These are phyloP conservation scores for Exophiala calicioides DNA, from an alignment of 2,329 filamentous ascomycete genomes.

Conservation along the genomic window DNA sequence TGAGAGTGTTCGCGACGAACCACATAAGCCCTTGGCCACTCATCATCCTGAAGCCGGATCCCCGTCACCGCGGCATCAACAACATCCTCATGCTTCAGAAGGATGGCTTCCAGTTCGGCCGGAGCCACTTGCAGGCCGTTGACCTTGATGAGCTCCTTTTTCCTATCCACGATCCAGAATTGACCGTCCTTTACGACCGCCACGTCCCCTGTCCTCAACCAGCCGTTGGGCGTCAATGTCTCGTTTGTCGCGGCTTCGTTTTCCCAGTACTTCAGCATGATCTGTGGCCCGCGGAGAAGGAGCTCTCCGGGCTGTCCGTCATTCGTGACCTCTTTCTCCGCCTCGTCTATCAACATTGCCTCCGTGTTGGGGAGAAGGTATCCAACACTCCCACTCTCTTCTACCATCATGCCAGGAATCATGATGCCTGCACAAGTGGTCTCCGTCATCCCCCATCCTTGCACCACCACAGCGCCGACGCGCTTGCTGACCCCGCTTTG, in stretches of 20 bases:
- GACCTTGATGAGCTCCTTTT: constrained; percentile 61
- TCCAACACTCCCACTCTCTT: constrained; percentile 55
- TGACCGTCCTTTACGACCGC: constrained; percentile 74
- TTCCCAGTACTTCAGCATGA: constrained; percentile 43
- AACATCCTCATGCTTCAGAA: constrained; percentile 47
- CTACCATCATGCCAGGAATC: constrained; percentile 41
- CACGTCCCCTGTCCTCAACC: constrained; percentile 85
- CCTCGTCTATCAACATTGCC: constrained; percentile 63
- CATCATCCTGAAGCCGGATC: constrained; percentile 40
- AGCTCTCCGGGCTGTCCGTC: constrained; percentile 62
- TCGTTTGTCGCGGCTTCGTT: constrained; percentile 37
- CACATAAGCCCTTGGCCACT: constrained; percentile 44
- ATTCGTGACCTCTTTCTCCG: constrained; percentile 68
- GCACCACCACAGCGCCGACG: constrained; percentile 50
- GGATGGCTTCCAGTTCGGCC: constrained; percentile 48
- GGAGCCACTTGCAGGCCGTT: constrained; percentile 58
- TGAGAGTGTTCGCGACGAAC: constrained; percentile 52
- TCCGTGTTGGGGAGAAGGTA: constrained; percentile 43
- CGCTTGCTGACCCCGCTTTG: constrained; percentile 55
- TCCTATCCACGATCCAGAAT: constrained; percentile 77
- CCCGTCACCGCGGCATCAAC: constrained; percentile 51
- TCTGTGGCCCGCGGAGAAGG: constrained; percentile 42
- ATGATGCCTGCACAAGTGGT: constrained; percentile 45
- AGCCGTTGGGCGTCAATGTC: constrained; percentile 64
- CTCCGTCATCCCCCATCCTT: constrained; percentile 61